Conservation (phyloP, 148 eudicot species). For the Selenicereus undatus region DNA sequence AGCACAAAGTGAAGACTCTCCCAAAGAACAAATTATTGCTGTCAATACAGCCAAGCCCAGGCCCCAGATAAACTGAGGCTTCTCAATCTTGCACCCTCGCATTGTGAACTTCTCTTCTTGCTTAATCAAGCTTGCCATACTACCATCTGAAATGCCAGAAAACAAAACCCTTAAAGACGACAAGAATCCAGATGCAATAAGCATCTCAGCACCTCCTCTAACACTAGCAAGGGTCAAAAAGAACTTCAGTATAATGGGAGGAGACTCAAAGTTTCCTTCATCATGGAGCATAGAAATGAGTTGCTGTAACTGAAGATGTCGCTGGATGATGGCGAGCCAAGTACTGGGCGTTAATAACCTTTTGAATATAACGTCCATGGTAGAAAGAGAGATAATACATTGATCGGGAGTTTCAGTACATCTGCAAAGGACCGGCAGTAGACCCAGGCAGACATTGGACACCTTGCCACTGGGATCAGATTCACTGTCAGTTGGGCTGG, state of each 20-base stretch:
- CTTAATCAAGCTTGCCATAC: slow-evolving; percentile 26
- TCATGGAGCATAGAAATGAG: slow-evolving; percentile 66
- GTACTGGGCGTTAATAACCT: slow-evolving; percentile 51
- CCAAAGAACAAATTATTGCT: slow-evolving; percentile 65
- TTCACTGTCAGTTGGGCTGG: slow-evolving; percentile 34
- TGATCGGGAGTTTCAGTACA: slow-evolving; percentile 53
- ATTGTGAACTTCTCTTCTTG: slow-evolving; percentile 35
- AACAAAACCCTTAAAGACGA: slow-evolving; percentile 52
- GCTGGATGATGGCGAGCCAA: slow-evolving; percentile 82
- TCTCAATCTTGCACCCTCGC: slow-evolving; percentile 38
- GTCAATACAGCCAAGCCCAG: slow-evolving; percentile 73
- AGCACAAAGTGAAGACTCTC: slow-evolving; percentile 50
- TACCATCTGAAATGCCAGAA: slow-evolving; percentile 39
- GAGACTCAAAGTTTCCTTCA: slow-evolving; percentile 27
- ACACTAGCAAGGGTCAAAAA: slow-evolving; percentile 74
- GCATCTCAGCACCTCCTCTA: slow-evolving; percentile 78
- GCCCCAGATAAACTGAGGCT: slow-evolving; percentile 66
- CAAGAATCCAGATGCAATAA: slow-evolving; percentile 66
- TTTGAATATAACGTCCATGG: slow-evolving; percentile 60
- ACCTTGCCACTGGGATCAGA: slow-evolving; percentile 40
- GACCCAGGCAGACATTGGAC: slow-evolving; percentile 55
- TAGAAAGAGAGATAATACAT: slow-evolving; percentile 54
- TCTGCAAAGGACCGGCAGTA: slow-evolving; percentile 76
- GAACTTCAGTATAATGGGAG: slow-evolving; percentile 64
- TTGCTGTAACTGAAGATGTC: slow-evolving; percentile 62